Percentiles rank a stretch among this genome's conserved stretches.
phyloP scores from a whole-genome alignment of 225 moss, liverwort and hornwort species.

The Anthoceros angustus region DNA sequence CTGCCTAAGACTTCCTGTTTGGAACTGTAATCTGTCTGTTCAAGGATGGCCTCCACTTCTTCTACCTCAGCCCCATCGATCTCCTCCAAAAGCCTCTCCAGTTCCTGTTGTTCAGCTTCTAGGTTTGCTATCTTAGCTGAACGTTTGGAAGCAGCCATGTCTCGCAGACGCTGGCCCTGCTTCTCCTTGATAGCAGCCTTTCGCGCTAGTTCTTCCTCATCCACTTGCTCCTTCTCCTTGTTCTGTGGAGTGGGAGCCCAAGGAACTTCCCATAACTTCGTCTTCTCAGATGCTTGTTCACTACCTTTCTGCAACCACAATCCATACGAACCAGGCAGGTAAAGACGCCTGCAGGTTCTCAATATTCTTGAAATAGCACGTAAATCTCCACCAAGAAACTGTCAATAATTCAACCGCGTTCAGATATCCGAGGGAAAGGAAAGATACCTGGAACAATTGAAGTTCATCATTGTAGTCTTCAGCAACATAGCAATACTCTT shows the following conservation, averaged over 20 bases:
- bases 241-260: slow-evolving; percentile 56
- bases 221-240: slow-evolving; percentile 58
- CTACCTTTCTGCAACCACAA: slow-evolving; percentile 37
- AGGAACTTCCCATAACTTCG: slow-evolving; percentile 71
- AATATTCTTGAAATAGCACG: too few relatives aligned
- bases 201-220: slow-evolving; percentile 83
- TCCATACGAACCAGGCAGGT: background rate
- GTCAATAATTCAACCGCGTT: background rate
- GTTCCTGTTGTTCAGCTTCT: slow-evolving; percentile 61
- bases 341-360: too few relatives aligned
- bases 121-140: slow-evolving; percentile 84
- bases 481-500: slow-evolving; percentile 55
- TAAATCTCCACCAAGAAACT: background rate
- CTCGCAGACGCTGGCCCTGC: slow-evolving; percentile 81
- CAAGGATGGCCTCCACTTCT: slow-evolving; percentile 55
- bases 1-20: slow-evolving; percentile 60
- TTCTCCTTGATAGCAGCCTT: slow-evolving; percentile 91
- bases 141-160: slow-evolving; percentile 93
- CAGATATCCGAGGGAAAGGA: background rate
- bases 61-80: slow-evolving; percentile 57
- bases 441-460: slow-evolving; percentile 49
- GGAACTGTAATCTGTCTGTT: slow-evolving; percentile 69
- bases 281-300: slow-evolving; percentile 48
- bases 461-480: slow-evolving; percentile 64
- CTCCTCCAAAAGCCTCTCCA: slow-evolving; percentile 62